Percentiles rank a stretch among this genome's conserved stretches.
Conservation (phyloP, 768 basidiomycete genomes). For the Cantharellus anzutake region DNA sequence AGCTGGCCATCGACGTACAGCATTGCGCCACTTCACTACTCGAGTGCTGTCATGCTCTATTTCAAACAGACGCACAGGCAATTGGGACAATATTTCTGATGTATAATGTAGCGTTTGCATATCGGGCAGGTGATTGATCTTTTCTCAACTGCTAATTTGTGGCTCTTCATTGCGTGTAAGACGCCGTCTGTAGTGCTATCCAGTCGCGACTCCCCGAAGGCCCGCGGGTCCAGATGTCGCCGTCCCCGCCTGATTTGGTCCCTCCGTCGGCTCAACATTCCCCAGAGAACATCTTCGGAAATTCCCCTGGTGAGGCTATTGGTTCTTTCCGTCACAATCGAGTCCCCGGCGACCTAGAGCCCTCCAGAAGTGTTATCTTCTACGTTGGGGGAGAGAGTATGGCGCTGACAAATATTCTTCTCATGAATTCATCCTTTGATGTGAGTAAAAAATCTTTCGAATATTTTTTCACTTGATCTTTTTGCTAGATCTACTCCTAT, state of each 20-base stretch:
- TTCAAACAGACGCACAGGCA: background rate
- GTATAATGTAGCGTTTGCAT: conserved; percentile 54
- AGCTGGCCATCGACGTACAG: conserved; percentile 38
- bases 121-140: conserved; percentile 32
- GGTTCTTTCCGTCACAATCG: background rate
- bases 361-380: conserved; percentile 23
- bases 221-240: no score
- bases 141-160: no score
- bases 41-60: conserved; percentile 4
- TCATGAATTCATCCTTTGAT: conserved; percentile 51
- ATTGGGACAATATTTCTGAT: background rate
- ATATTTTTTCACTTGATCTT: background rate
- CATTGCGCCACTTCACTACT: conserved; percentile 29
- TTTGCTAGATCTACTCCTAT: conserved; percentile 52
- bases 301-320: background rate
- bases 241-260: no score
- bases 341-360: background rate
- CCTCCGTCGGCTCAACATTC: no score
- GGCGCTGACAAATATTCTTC: conserved; percentile 63
- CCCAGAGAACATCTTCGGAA: no score
- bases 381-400: conserved; percentile 70
- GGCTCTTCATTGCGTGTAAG: no score
- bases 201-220: no score
- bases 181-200: no score
- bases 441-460: conserved; percentile 22